A percentile compares a stretch with the other conserved stretches of the same genome.
These are phyloP conservation scores for Aspergillus sparsus DNA, from an alignment of 495 filamentous ascomycete genomes.

Conservation along the genomic window DNA sequence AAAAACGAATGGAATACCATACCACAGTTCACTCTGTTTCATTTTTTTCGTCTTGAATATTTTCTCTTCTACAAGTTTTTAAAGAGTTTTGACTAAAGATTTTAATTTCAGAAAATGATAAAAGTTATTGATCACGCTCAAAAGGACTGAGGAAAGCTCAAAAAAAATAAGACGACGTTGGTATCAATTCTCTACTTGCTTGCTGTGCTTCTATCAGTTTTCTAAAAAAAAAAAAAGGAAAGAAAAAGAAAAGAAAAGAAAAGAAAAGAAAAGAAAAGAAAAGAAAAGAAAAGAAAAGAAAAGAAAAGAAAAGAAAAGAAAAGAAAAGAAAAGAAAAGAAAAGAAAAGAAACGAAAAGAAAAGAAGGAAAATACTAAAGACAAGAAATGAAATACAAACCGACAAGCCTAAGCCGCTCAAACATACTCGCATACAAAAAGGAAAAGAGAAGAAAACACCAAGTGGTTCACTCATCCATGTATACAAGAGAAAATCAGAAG, in stretches of 20 bases:
- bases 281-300: conserved; percentile 8
- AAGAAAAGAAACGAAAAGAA: conserved; percentile 10
- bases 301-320: conserved; percentile 8
- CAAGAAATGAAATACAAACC: conserved; percentile 11
- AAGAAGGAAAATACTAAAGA: conserved; percentile 7
- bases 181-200: conserved; percentile 31
- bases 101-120: neutral
- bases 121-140: neutral
- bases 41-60: too few species aligned
- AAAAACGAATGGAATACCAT: too few species aligned
- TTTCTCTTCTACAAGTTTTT: too few species aligned
- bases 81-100: too few species aligned
- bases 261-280: conserved; percentile 14
- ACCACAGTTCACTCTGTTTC: too few species aligned
- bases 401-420: conserved; percentile 27
- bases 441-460: conserved; percentile 13
- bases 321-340: conserved; percentile 10
- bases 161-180: conserved; percentile 13
- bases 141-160: neutral
- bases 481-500: conserved; percentile 24
- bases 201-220: conserved; percentile 29
- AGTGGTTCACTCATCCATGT: conserved; percentile 25
- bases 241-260: conserved; percentile 10
- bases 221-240: conserved; percentile 17
- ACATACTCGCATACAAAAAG: conserved; percentile 18